phyloP scores from a whole-genome alignment of 2,329 filamentous ascomycete genomes.

The Colletotrichum sp. region DNA sequence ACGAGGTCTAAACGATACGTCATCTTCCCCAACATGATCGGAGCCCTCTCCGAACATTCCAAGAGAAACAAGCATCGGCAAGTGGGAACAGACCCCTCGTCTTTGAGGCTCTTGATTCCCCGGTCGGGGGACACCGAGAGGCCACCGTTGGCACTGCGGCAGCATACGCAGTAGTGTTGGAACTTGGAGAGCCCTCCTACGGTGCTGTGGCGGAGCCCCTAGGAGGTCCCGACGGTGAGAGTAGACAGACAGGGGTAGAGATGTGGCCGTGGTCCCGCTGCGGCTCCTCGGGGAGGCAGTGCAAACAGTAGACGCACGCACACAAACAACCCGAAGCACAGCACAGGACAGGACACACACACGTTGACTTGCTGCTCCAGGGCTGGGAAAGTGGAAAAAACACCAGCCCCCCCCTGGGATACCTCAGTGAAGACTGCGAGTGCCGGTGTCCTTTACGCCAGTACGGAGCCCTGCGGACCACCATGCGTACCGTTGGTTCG shows the following conservation, averaged over 20 bases:
- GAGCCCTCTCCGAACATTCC: not conserved
- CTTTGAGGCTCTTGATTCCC: slow-evolving; percentile 14
- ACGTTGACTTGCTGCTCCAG: not conserved
- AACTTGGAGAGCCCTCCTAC: not conserved
- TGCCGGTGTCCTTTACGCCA: not conserved
- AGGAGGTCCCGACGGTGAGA: slow-evolving; percentile 11
- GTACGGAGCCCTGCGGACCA: not conserved
- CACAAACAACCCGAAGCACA: not conserved
- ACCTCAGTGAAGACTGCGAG: not conserved
- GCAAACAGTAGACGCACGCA: not conserved
- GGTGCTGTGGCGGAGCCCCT: slow-evolving; percentile 11
- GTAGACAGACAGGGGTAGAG: not conserved
- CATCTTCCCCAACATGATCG: not conserved
- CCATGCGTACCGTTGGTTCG: not conserved
- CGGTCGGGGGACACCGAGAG: slow-evolving; percentile 4
- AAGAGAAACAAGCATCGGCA: slow-evolving; percentile 13
- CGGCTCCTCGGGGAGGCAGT: not conserved
- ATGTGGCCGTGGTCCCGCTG: not conserved
- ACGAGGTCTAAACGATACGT: not conserved
- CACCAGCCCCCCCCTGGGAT: not conserved
- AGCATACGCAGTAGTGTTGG: not conserved
- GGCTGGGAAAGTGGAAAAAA: slow-evolving; percentile 12
- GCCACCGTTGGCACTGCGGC: not conserved
- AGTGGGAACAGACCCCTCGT: slow-evolving; percentile 1
- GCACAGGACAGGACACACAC: not conserved